phyloP scores from a whole-genome alignment of 305 asterid species.

The Nicotiana rustica region DNA sequence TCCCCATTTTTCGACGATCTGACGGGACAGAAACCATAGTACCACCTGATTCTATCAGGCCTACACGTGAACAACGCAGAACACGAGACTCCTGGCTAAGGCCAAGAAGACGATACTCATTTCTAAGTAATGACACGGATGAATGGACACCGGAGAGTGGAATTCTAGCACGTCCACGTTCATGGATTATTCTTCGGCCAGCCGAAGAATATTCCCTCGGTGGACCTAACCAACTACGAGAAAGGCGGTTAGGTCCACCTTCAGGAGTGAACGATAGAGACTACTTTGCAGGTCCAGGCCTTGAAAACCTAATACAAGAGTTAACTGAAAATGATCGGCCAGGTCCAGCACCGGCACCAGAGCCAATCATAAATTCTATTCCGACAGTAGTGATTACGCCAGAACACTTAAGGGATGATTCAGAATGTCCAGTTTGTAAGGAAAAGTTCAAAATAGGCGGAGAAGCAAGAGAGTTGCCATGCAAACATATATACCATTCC shows the following conservation, averaged over 20 bases:
- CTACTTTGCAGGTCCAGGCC: slow-evolving; percentile 64
- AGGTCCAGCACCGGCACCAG: slow-evolving; percentile 83
- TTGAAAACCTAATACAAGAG: slow-evolving; percentile 71
- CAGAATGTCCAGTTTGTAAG: slow-evolving; percentile 91
- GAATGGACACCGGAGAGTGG: slow-evolving; percentile 73
- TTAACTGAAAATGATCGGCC: slow-evolving; percentile 84
- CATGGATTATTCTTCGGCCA: slow-evolving; percentile 64
- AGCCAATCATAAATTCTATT: slow-evolving; percentile 57
- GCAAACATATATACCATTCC: slow-evolving; percentile 80
- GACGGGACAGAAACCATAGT: not conserved
- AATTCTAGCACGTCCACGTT: slow-evolving; percentile 79
- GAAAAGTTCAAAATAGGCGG: slow-evolving; percentile 72
- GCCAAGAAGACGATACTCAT: slow-evolving; percentile 50
- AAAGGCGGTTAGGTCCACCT: slow-evolving; percentile 46
- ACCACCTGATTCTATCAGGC: not conserved
- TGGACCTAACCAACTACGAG: slow-evolving; percentile 39
- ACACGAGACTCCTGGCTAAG: slow-evolving; percentile 43
- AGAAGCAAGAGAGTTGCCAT: slow-evolving; percentile 83
- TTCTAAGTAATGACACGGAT: slow-evolving; percentile 44
- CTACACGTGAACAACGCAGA: slow-evolving; percentile 33
- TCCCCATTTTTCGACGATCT: slow-evolving; percentile 2
- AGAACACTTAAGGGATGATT: slow-evolving; percentile 60
- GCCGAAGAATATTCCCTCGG: slow-evolving; percentile 36
- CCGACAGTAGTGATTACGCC: slow-evolving; percentile 60
- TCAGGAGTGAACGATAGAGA: slow-evolving; percentile 59